Percentiles rank a stretch among this genome's conserved stretches.
Evolutionary conservation across 225 moss, liverwort and hornwort genomes (phyloP).

Genomic region (Physcomitrellopsis africana): DNA sequence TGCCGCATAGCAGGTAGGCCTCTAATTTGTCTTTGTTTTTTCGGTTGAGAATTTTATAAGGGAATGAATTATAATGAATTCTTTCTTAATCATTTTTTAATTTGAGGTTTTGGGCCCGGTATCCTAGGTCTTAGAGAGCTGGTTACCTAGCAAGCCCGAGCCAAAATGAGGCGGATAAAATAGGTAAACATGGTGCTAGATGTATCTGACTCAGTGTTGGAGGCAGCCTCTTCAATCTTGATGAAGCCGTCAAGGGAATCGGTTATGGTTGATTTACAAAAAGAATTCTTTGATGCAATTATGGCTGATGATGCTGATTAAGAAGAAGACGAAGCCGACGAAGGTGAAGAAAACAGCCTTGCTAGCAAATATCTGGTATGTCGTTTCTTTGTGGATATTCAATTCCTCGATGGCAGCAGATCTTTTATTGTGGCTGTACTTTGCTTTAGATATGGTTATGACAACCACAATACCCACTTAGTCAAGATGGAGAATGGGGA

Average conservation of each 20-base stretch:
- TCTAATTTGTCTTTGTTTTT: not conserved
- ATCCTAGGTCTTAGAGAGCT: conserved; percentile 71
- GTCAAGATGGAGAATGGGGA: not conserved
- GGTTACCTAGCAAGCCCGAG: conserved; percentile 42
- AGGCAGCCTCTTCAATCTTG: conserved; percentile 32
- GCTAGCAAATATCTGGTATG: conserved; percentile 51
- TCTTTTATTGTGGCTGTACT: too few relatives aligned
- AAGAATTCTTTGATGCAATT: conserved; percentile 79
- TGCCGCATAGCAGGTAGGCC: conserved; percentile 75
- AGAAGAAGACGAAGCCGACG: conserved; percentile 46
- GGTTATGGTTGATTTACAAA: conserved; percentile 52
- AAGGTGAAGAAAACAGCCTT: conserved; percentile 55
- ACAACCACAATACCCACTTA: not conserved
- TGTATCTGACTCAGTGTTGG: conserved; percentile 34
- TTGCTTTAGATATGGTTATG: not conserved
- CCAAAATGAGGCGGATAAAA: conserved; percentile 39
- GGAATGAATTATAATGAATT: not conserved
- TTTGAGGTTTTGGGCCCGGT: not conserved
- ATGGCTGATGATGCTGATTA: conserved; percentile 60
- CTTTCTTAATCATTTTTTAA: not conserved
- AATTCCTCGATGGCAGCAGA: not conserved
- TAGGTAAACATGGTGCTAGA: conserved; percentile 43
- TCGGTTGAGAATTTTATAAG: not conserved
- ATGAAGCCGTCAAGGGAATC: conserved; percentile 48
- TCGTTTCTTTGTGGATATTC: not conserved